These are phyloP conservation scores for Zygosaccharomyces bailii DNA, from an alignment of 805 yeast species.

Conservation along the genomic window DNA sequence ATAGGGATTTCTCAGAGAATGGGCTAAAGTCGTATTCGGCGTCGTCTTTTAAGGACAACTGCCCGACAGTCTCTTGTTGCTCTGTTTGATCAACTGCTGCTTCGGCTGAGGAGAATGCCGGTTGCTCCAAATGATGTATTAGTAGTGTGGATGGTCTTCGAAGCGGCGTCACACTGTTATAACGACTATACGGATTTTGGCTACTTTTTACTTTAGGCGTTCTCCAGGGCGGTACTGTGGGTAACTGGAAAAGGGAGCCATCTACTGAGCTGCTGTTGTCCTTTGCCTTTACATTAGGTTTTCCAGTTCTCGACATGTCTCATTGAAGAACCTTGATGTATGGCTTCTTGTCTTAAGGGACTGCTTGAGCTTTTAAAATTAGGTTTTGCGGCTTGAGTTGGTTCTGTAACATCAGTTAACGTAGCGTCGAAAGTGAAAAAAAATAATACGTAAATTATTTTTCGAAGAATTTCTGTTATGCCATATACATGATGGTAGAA, in stretches of 20 bases:
- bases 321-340: background rate
- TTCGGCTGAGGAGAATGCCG: conserved; percentile 1
- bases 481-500: background rate
- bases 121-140: conserved; percentile 13
- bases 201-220: conserved; percentile 20
- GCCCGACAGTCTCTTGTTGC: conserved; percentile 3
- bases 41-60: conserved; percentile 2
- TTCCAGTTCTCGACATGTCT: conserved; percentile 3
- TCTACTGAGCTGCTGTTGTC: background rate
- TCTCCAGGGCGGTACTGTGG: conserved; percentile 32
- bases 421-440: background rate
- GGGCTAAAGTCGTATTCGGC: conserved; percentile 25
- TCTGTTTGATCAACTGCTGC: conserved; percentile 6
- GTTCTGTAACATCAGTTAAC: background rate
- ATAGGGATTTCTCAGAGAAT: conserved; percentile 21
- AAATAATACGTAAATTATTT: background rate
- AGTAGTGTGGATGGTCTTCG: conserved; percentile 18
- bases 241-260: conserved; percentile 21
- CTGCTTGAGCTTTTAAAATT: background rate
- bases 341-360: background rate
- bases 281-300: background rate
- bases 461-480: background rate
- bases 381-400: conserved; percentile 5
- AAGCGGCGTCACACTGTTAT: conserved; percentile 24
- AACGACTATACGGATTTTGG: conserved; percentile 6